Evolutionary conservation across 768 basidiomycete species (phyloP).

Genomic region (Suillus americanus): DNA sequence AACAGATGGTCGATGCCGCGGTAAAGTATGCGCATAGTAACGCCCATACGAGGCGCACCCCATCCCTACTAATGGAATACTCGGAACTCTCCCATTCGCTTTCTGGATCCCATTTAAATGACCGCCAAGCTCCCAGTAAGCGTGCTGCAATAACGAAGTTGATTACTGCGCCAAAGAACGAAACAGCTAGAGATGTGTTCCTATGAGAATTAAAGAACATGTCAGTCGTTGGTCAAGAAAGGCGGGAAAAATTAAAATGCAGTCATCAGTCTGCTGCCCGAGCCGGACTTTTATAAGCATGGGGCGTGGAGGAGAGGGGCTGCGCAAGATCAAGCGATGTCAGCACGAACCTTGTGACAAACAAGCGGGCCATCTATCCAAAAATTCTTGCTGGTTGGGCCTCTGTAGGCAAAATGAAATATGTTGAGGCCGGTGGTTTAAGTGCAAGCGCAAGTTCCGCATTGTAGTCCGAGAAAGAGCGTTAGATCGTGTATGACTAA

Average conservation of each 20-base stretch:
- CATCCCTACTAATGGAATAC: conserved; percentile 41
- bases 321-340: background rate
- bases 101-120: conserved; percentile 46
- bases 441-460: background rate
- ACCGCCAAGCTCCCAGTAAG: conserved; percentile 43
- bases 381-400: background rate
- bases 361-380: conserved; percentile 7
- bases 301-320: conserved; percentile 6
- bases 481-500: background rate
- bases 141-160: conserved; percentile 42
- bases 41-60: conserved; percentile 53
- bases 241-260: conserved; percentile 12
- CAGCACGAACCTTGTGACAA: conserved; percentile 14
- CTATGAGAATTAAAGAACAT: conserved; percentile 22
- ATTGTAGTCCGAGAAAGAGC: background rate
- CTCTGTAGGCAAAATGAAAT: background rate
- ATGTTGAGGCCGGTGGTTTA: background rate
- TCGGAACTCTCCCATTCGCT: conserved; percentile 49
- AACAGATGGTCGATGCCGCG: conserved; percentile 60
- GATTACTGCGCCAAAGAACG: conserved; percentile 39
- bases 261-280: background rate
- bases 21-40: conserved; percentile 67
- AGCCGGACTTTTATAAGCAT: conserved; percentile 12
- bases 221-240: background rate
- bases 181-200: conserved; percentile 36